A percentile compares a stretch with the other conserved stretches of the same genome.
phyloP scores from a whole-genome alignment of 78 protist species.

The Chrysochromulina parva region DNA sequence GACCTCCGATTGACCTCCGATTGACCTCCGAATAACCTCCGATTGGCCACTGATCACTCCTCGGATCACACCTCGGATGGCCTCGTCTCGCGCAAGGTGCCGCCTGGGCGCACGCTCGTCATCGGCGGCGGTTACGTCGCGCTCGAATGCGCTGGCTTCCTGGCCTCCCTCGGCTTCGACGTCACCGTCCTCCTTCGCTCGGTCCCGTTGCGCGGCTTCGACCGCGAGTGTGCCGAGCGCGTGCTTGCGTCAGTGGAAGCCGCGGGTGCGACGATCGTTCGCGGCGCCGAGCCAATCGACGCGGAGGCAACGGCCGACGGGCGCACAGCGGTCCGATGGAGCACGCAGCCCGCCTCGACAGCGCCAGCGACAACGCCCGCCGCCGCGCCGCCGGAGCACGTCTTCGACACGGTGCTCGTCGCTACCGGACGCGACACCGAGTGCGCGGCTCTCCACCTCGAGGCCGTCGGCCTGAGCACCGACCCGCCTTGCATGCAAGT shows the following conservation, averaged over 20 bases:
- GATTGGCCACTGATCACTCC: too few species aligned
- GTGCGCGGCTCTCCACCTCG: neutral
- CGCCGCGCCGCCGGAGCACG: slow-evolving; percentile 26
- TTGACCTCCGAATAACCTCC: too few species aligned
- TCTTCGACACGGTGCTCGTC: slow-evolving; percentile 45
- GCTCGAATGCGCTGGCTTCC: slow-evolving; percentile 90
- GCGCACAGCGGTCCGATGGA: slow-evolving; percentile 32
- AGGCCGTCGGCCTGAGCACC: neutral
- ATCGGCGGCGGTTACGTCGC: slow-evolving; percentile 91
- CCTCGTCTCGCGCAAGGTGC: neutral
- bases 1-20: too few species aligned
- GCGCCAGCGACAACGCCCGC: neutral
- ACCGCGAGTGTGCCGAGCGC: slow-evolving; percentile 1
- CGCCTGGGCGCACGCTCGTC: slow-evolving; percentile 76
- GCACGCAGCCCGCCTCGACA: neutral
- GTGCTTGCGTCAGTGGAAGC: slow-evolving; percentile 65
- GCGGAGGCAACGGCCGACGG: neutral
- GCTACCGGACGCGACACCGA: neutral
- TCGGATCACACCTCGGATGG: neutral
- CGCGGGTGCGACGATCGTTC: too few species aligned
- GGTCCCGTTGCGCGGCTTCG: slow-evolving; percentile 86
- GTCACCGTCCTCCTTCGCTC: slow-evolving; percentile 66
- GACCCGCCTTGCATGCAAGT: too few species aligned
- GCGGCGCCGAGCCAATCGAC: too few species aligned
- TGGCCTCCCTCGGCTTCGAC: slow-evolving; percentile 32